Evolutionary conservation across 2,329 filamentous ascomycete genomes (phyloP), one percentile per base, ranked within the genome.

Genomic region (Xylaria sp.): DNA sequence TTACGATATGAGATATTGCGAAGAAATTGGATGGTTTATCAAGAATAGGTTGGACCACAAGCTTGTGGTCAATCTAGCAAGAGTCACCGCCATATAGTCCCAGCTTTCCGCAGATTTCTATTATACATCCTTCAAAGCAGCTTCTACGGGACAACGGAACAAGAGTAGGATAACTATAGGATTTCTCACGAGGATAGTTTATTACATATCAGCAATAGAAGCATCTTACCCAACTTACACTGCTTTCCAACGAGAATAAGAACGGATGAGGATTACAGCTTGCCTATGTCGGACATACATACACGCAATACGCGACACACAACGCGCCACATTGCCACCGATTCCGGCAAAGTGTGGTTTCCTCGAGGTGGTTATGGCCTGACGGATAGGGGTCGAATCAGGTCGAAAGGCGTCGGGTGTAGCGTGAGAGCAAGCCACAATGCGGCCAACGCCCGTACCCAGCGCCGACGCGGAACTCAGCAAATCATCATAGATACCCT

Each of bases 341-440:
- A 60, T 41, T 4, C 4, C 28, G 12, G 46, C 30, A n/a, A 43
- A 45, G 18, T 12, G 18, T 60, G 8, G n/a, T 15, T 32, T 28
- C 34, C 30, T 5, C n/a, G 28, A 43, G 32, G 18, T 56, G 52
- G 23, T n/a, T 32, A 43, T 62, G 18, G 41, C 41, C 23, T 36
- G 32, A 56, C 63, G 66, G 66, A 66, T 62, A 57, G 36, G 66
- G 66, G 63, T 43, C 9, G 36, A 15, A n/a, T 32, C 20, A 41
- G 41, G 36, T 45, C 43, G 62, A 58, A 41, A 36, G n/a, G 7
- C 30, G 43, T 68, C 66, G 66, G 66, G 63, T 68, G 66, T 52
- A 48, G 63, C 32, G 28, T 34, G 39, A 56, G 39, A 56, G 25
- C 43, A 56, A 63, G 63, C 63, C 66, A 63, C 58, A 50, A 52